Evolutionary conservation across 192 early-diverging fungal genomes (phyloP), one percentile per base, ranked within the genome.

Genomic region (Helicostylum pulchrum): DNA sequence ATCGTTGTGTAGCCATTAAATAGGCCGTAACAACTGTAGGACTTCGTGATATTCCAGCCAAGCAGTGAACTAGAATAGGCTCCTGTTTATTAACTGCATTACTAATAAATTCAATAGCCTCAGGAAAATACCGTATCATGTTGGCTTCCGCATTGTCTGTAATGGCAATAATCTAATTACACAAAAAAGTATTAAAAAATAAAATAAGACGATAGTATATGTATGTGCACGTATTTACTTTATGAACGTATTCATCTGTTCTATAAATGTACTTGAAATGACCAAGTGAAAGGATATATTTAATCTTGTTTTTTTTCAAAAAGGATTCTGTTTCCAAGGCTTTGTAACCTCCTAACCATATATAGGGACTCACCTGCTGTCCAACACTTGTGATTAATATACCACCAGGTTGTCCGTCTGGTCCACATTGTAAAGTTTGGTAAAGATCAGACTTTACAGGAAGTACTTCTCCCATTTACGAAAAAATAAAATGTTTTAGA

Each of bases 41-140:
- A 20, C 74, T 78, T 17, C 87, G 57, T 12, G 78, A 81, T 6
- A 88, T 85, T 34, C 87, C 87, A 31, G 86, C 87, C 47, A 88
- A 71, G 54, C 86, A 88, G 46, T 92, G 90, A 4, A 92, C 87
- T 21, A 92, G 78, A 23, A 92, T 79, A 9, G 75, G 76, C 8
- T 79, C 81, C 19, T 79, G 78, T 10, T 31, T 58, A 0, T 65
- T 67, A 7, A 89, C 19, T 4, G 76, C 74, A 7, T 44, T 55
- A 9, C 68, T 43, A 17, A 88, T 92, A 64, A 88, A 92, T 30
- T 36, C 65, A 57, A 80, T 78, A 39, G 84, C 82, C 44, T 80
- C 81, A 12, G 83, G 77, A 49, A 92, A 90, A 55, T 85, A 76
- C 65, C 85, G 79, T 62, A 90, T 78, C 3, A 92, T 80, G 70